Evolutionary conservation across 2,329 filamentous ascomycete genomes (phyloP).

Genomic region (Metarhizium anisopliae): DNA sequence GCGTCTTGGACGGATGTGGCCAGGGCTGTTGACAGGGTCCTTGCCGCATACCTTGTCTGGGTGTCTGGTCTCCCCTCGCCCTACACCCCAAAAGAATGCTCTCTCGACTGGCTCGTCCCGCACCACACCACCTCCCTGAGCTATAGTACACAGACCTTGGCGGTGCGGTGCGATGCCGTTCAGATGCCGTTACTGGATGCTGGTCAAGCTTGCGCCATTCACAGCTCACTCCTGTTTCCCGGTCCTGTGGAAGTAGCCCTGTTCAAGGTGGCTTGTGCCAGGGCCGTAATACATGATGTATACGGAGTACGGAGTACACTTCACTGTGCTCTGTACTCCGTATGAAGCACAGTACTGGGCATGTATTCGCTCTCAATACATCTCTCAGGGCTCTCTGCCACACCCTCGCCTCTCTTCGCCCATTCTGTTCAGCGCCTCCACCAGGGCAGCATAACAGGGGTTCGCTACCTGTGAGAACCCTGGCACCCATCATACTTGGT

Average conservation of each 20-base stretch:
- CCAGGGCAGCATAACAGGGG: slow-evolving; percentile 2
- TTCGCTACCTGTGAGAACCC: slow-evolving; percentile 3
- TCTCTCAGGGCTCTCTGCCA: background rate
- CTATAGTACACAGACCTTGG: background rate
- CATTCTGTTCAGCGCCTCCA: background rate
- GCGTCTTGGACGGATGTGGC: background rate
- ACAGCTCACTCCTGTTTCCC: background rate
- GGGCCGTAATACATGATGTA: background rate
- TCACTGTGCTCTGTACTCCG: background rate
- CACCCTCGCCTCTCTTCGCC: background rate
- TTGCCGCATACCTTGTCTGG: background rate
- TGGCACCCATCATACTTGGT: slow-evolving; percentile 1
- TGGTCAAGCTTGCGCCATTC: background rate
- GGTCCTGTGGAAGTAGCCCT: background rate
- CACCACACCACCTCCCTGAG: background rate
- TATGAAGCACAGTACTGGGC: background rate
- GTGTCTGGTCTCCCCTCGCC: background rate
- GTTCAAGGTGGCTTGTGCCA: background rate
- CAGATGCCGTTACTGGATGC: background rate
- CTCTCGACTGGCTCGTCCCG: background rate
- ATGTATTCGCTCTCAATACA: background rate
- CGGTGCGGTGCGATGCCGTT: background rate
- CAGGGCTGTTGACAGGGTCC: background rate
- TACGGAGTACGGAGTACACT: background rate
- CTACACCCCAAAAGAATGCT: background rate